Base-by-base conservation (phyloP, 192 early-diverging fungal species). In the Haplosporangium gracile region DNA sequence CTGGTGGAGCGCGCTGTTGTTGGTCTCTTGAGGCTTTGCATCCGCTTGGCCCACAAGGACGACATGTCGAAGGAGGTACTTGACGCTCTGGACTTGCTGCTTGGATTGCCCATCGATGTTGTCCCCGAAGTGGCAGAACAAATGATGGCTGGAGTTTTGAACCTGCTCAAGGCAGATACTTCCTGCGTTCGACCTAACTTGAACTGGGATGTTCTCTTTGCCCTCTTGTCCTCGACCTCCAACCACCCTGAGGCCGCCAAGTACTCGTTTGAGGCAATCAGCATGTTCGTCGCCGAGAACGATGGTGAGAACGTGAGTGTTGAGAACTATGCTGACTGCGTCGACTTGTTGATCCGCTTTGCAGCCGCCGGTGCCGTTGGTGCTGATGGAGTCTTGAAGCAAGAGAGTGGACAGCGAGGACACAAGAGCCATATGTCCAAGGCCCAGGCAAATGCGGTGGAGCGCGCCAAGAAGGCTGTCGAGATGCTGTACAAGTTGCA, bases 1-100 rank as follows among this genome's bases (percentile, higher is more conserved):
- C 81, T 97, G 26, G 90, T 98, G 11, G 95, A 98, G 88, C 89
- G 97, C 20, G 92, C 94, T 0, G 95, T 97, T 9, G 92, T 94
- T 9, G 94, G 93, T 10, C 74, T 97, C n/a, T 84, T 97, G 49
- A 78, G 93, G 81, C 88, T 97, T 20, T 89, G 93, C 49, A 93
- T 93, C 51, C 90, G 95, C 4, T 82, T 97, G 76, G 95, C 94
- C 0, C 92, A 94, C 68, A 94, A 92, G 89, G 89, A 92, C 76
- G 88, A 94, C 88, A 90, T 91, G 89, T 70, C 70, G n/a, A 63
- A 90, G 81, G 88, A 91, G 39, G 84, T 92, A 29, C 24, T 93
- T 70, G 86, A 91, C 73, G 83, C 88, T 72, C 82, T 96, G 70
- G 82, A 93, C 38, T 65, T 92, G 3, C 80, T 96, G 43, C 88